These are phyloP conservation scores for Babesia microti DNA, from an alignment of 169 alveolate genomes.

Conservation along the genomic window DNA sequence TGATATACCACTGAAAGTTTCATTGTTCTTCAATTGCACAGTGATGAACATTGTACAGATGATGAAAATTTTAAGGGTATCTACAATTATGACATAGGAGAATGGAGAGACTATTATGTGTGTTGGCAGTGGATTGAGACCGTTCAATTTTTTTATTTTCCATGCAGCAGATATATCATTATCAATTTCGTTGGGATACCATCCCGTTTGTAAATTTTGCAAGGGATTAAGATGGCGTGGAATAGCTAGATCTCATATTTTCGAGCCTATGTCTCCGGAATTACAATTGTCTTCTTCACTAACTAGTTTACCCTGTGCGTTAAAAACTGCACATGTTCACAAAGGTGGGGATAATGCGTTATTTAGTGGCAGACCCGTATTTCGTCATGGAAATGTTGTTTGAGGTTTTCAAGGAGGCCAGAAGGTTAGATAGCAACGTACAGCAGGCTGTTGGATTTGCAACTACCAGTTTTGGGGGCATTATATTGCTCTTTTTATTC, in stretches of 20 bases:
- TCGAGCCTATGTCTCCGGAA: slow-evolving; percentile 33
- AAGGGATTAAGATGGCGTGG: slow-evolving; percentile 49
- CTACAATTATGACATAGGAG: no score
- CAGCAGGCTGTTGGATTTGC: slow-evolving; percentile 38
- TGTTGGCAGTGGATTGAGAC: slow-evolving; percentile 35
- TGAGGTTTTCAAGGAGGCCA: slow-evolving; percentile 33
- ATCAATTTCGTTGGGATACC: slow-evolving; percentile 42
- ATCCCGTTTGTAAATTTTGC: slow-evolving; percentile 44
- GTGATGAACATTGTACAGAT: slow-evolving; percentile 24
- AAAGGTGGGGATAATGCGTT: slow-evolving; percentile 6
- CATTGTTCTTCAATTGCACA: slow-evolving; percentile 20
- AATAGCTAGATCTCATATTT: slow-evolving; percentile 25
- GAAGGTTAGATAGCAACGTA: slow-evolving; percentile 31
- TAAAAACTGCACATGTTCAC: slow-evolving; percentile 27
- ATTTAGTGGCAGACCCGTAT: slow-evolving; percentile 21
- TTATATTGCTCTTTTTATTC: no score
- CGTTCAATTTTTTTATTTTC: slow-evolving; percentile 30
- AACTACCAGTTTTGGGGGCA: no score
- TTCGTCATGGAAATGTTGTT: slow-evolving; percentile 37
- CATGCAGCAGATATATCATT: slow-evolving; percentile 27
- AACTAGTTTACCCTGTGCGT: slow-evolving; percentile 36
- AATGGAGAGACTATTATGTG: slow-evolving; percentile 47
- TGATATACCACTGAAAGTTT: slow-evolving; percentile 44
- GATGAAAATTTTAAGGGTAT: slow-evolving; percentile 26
- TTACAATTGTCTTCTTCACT: slow-evolving; percentile 33